Evolutionary conservation across 2,329 filamentous ascomycete species (phyloP).

Genomic region (Dothistroma septosporum): DNA sequence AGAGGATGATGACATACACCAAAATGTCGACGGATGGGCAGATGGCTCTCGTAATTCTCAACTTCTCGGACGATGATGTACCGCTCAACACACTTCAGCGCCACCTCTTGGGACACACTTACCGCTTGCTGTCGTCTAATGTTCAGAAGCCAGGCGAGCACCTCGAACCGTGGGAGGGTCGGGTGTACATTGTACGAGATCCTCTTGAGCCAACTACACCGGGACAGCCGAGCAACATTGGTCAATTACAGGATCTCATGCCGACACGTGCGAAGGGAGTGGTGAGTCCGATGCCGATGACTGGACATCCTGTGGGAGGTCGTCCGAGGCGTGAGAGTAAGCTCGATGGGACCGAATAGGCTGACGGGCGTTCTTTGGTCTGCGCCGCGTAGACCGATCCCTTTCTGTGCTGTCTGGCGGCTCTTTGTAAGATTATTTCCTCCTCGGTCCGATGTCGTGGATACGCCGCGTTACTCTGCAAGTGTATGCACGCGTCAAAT

Average conservation of each 20-base stretch:
- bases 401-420: too few relatives aligned
- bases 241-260: constrained; percentile 13
- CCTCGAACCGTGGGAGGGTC: constrained; percentile 37
- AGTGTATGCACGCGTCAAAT: too few relatives aligned
- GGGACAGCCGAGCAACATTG: constrained; percentile 5
- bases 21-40: constrained; percentile 32
- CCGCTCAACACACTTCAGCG: constrained; percentile 24
- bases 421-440: too few relatives aligned
- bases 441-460: too few relatives aligned
- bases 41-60: constrained; percentile 37
- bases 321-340: background rate
- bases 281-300: background rate
- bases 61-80: constrained; percentile 34
- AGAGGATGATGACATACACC: constrained; percentile 50
- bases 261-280: background rate
- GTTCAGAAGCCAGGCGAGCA: constrained; percentile 20
- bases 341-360: background rate
- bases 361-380: background rate
- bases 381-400: too few relatives aligned
- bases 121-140: constrained; percentile 45
- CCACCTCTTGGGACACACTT: constrained; percentile 21
- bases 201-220: constrained; percentile 4
- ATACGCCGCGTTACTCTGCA: too few relatives aligned
- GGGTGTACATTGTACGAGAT: constrained; percentile 34
- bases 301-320: background rate